phyloP scores from a whole-genome alignment of 2,329 filamentous ascomycete species.

The Volutella citrinella region DNA sequence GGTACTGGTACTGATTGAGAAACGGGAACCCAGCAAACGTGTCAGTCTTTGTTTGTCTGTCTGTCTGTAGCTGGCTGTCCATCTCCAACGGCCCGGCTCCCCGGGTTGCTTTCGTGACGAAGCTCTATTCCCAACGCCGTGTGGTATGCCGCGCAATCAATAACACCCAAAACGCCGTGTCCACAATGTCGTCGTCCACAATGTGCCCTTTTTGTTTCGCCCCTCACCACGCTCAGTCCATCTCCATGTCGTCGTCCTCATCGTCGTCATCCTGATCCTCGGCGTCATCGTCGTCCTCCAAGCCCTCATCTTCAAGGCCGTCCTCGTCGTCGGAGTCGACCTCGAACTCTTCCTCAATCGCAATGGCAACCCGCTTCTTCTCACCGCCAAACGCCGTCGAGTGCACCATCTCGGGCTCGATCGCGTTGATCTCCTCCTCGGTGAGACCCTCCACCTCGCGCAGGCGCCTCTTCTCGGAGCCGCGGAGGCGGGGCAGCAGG shows the following conservation, averaged over 20 bases:
- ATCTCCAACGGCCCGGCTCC: too few species aligned
- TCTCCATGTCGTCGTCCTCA: conserved; percentile 30
- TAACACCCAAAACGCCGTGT: background rate
- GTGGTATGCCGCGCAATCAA: background rate
- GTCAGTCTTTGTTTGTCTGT: too few species aligned
- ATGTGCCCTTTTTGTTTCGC: background rate
- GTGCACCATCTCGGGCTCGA: conserved; percentile 36
- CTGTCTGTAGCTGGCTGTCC: too few species aligned
- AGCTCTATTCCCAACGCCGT: background rate
- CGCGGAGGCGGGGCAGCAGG: conserved; percentile 72
- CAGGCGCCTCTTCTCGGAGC: conserved; percentile 58
- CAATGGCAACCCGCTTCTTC: conserved; percentile 36
- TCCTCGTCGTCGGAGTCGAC: conserved; percentile 34
- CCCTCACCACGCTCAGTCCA: conserved; percentile 21
- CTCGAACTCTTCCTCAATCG: conserved; percentile 31
- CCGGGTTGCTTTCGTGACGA: background rate
- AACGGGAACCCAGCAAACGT: too few species aligned
- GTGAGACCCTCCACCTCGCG: conserved; percentile 51
- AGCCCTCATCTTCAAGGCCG: conserved; percentile 23
- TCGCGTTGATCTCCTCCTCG: conserved; percentile 48
- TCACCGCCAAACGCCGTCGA: conserved; percentile 42
- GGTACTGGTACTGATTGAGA: too few species aligned
- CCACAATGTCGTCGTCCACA: background rate
- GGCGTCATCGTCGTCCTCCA: conserved; percentile 33
- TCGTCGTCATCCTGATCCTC: conserved; percentile 33